These are phyloP conservation scores for Aschersonia sp. DNA, from an alignment of 2,329 filamentous ascomycete species.

Conservation along the genomic window DNA sequence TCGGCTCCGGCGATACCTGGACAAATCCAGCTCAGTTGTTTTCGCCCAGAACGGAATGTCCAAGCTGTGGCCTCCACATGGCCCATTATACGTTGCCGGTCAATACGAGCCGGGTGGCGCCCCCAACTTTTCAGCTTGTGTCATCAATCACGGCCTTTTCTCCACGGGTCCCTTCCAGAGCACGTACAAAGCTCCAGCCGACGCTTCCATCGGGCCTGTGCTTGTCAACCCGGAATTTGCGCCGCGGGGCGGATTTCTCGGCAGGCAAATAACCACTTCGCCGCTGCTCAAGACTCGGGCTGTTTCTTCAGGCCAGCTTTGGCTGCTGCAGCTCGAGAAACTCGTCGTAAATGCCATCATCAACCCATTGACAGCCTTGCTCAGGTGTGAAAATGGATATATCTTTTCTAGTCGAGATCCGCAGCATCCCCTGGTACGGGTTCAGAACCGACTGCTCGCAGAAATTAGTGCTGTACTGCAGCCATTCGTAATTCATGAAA, in stretches of 20 bases:
- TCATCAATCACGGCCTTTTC: constrained; percentile 42
- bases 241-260: constrained; percentile 20
- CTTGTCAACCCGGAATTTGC: constrained; percentile 11
- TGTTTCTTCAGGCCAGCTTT: constrained; percentile 29
- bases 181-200: constrained; percentile 34
- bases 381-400: constrained; percentile 65
- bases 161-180: constrained; percentile 35
- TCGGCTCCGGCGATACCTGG: constrained; percentile 45
- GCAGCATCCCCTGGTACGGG: constrained; percentile 30
- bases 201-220: constrained; percentile 32
- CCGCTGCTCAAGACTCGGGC: constrained; percentile 25
- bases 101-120: constrained; percentile 21
- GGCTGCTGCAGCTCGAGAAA: constrained; percentile 67
- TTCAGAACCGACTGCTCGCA: constrained; percentile 55
- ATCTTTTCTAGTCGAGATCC: constrained; percentile 35
- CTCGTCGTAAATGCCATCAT: constrained; percentile 67
- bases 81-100: constrained; percentile 23
- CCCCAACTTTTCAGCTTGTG: constrained; percentile 61
- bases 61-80: constrained; percentile 39
- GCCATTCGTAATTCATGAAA: constrained; percentile 47
- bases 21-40: constrained; percentile 54
- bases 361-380: constrained; percentile 71
- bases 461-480: constrained; percentile 65
- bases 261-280: constrained; percentile 24
- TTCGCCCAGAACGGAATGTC: constrained; percentile 87